phyloP scores from a whole-genome alignment of 164 flowering plant species.

The Magnolia kwangsiensis region DNA sequence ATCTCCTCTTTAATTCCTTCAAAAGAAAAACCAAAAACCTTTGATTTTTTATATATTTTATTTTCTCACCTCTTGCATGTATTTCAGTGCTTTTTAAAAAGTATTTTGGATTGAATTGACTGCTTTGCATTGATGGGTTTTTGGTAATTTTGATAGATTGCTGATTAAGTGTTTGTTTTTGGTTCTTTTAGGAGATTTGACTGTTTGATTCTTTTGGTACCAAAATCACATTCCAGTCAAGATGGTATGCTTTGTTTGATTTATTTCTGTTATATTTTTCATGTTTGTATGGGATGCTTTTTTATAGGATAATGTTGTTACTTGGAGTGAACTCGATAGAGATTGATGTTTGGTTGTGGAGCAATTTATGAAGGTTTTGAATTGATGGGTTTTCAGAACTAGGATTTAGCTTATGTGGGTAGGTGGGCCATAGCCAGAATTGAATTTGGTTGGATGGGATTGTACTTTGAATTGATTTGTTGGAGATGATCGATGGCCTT shows the following conservation, averaged over 20 bases:
- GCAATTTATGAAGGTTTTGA: too few species aligned
- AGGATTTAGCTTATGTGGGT: too few species aligned
- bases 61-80: too few species aligned
- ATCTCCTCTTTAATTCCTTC: too few species aligned
- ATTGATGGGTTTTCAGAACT: too few species aligned
- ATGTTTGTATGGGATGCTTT: background rate
- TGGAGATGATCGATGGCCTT: background rate
- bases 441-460: background rate
- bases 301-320: too few species aligned
- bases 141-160: background rate
- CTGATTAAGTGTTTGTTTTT: background rate
- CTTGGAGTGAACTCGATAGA: too few species aligned
- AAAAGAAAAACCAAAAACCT: too few species aligned
- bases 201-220: background rate
- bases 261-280: background rate
- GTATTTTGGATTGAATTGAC: background rate
- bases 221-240: background rate
- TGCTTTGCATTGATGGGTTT: background rate
- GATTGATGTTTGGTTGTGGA: too few species aligned
- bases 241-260: background rate
- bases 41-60: too few species aligned
- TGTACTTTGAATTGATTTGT: background rate
- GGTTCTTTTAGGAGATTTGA: background rate
- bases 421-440: too few species aligned
- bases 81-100: too few species aligned